Percentiles rank a stretch among this genome's conserved stretches.
Evolutionary conservation across 2,329 filamentous ascomycete species (phyloP).

Genomic region (Fusarium xylarioides): DNA sequence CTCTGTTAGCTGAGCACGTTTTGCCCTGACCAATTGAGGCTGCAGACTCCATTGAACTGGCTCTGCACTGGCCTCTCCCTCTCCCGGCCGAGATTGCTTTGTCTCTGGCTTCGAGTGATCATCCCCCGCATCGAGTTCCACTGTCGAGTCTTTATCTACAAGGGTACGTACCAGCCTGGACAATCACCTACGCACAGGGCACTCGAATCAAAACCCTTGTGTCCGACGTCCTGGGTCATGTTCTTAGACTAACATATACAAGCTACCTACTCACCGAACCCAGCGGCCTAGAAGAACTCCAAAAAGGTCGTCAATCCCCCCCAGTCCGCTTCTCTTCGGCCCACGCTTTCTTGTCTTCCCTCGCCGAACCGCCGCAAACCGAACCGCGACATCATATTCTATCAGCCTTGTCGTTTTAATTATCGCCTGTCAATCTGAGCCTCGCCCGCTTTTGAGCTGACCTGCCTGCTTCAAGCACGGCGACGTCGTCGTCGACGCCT

Average conservation of each 20-base stretch:
- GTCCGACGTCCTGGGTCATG: not conserved
- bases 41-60: not conserved
- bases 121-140: constrained; percentile 22
- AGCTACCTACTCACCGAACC: constrained; percentile 25
- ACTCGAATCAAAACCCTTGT: constrained; percentile 27
- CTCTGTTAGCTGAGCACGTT: not conserved
- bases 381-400: constrained; percentile 37
- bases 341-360: constrained; percentile 39
- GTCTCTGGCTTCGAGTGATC: not conserved
- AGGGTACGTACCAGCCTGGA: constrained; percentile 27
- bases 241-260: not conserved
- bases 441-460: constrained; percentile 22
- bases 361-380: constrained; percentile 50
- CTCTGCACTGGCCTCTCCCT: constrained; percentile 18
- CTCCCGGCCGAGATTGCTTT: constrained; percentile 1
- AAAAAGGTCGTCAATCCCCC: constrained; percentile 39
- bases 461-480: constrained; percentile 22
- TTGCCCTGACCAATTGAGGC: not conserved
- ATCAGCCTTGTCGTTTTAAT: constrained; percentile 17
- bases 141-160: not conserved
- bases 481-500: constrained; percentile 8
- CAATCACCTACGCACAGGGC: constrained; percentile 8
- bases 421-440: constrained; percentile 3
- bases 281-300: constrained; percentile 35
- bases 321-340: constrained; percentile 41